Conservation (phyloP, 2,329 filamentous ascomycete species). For the Chaetomium sp. region DNA sequence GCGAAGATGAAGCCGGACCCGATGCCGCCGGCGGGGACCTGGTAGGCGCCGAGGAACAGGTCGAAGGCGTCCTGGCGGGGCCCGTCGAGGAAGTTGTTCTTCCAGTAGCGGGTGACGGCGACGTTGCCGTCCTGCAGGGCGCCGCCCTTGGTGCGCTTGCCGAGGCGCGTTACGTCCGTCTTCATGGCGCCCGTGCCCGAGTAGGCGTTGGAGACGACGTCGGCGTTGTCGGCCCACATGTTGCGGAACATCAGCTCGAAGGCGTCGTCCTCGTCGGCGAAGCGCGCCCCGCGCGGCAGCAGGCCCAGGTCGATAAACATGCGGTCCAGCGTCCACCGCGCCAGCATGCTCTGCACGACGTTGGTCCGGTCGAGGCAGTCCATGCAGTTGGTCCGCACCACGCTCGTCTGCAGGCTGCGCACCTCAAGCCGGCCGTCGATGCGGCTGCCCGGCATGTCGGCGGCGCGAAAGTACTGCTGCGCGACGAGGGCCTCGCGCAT, state of each 20-base stretch:
- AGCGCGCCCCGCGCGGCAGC: constrained; percentile 72
- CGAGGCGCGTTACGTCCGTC: constrained; percentile 96
- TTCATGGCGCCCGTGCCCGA: constrained; percentile 96
- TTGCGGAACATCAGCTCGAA: constrained; percentile 96
- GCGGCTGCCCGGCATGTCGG: constrained; percentile 73
- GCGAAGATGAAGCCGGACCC: constrained; percentile 76
- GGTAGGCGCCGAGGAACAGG: constrained; percentile 85
- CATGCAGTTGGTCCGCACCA: constrained; percentile 98
- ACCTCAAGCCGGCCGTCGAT: constrained; percentile 74
- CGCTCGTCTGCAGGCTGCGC: constrained; percentile 78
- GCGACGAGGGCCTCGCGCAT: constrained; percentile 73
- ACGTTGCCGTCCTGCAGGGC: constrained; percentile 86
- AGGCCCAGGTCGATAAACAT: constrained; percentile 86
- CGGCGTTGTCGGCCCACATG: constrained; percentile 97
- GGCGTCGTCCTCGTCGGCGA: constrained; percentile 71
- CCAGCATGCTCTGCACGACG: constrained; percentile 96
- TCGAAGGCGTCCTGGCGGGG: constrained; percentile 95
- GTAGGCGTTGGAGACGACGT: constrained; percentile 89
- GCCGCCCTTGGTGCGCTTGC: constrained; percentile 81
- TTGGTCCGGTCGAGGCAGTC: constrained; percentile 98
- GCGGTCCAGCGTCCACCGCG: constrained; percentile 82
- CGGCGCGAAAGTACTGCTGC: constrained; percentile 90
- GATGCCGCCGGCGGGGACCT: constrained; percentile 70
- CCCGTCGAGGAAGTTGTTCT: constrained; percentile 94
- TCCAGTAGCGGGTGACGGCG: constrained; percentile 83